A percentile compares a stretch with the other conserved stretches of the same genome.
Conservation (phyloP, 2,329 filamentous ascomycete species). For the Samsoniella hepiali region DNA sequence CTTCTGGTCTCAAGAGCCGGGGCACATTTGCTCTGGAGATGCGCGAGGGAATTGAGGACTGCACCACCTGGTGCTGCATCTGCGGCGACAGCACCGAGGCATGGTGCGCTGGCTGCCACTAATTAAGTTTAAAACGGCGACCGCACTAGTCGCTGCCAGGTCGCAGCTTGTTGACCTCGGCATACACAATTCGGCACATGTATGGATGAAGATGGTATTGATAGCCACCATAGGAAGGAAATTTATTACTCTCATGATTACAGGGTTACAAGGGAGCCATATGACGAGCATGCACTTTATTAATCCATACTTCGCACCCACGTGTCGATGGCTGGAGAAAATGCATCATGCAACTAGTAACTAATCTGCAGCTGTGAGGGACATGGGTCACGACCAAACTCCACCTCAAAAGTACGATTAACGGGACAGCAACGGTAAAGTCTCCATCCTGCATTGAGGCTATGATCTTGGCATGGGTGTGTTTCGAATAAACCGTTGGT, state of each 20-base stretch:
- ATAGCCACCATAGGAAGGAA: neutral
- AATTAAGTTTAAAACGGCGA: neutral
- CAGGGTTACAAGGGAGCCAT: too few species aligned
- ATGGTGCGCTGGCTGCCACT: neutral
- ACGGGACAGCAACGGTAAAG: too few species aligned
- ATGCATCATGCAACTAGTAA: too few species aligned
- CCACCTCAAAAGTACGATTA: too few species aligned
- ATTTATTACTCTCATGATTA: neutral
- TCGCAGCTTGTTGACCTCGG: neutral
- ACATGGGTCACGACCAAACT: too few species aligned
- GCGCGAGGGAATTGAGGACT: conserved; percentile 6
- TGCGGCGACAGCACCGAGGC: conserved; percentile 5
- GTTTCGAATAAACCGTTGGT: too few species aligned
- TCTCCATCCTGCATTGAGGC: too few species aligned
- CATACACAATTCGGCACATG: neutral
- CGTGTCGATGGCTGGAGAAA: neutral
- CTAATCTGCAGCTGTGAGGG: too few species aligned
- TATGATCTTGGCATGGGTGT: too few species aligned
- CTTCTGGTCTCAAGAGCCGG: neutral
- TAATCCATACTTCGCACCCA: neutral
- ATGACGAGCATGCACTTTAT: neutral
- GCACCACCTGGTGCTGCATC: conserved; percentile 10
- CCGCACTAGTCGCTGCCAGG: neutral
- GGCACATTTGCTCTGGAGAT: conserved; percentile 1
- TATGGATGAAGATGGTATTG: neutral